These are phyloP conservation scores for Hypoxylon trugodes DNA, from an alignment of 495 filamentous ascomycete genomes.

Conservation along the genomic window DNA sequence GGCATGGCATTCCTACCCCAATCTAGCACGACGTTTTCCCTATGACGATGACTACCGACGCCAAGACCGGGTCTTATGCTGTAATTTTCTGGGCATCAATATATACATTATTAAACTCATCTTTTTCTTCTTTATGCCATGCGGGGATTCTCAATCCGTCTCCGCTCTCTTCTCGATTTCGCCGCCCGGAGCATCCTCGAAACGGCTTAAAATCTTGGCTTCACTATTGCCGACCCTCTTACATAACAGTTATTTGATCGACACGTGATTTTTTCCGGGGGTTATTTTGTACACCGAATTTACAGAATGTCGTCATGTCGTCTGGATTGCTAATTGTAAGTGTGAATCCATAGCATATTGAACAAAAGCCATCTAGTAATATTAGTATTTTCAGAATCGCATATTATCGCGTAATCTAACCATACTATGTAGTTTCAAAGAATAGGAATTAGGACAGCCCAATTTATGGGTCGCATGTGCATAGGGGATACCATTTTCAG, in stretches of 20 bases:
- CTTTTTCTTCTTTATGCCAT: slow-evolving; percentile 58
- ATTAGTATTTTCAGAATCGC: no score
- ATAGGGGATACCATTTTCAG: no score
- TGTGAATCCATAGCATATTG: no score
- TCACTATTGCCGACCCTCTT: slow-evolving; percentile 7
- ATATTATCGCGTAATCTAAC: no score
- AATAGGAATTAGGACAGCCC: no score
- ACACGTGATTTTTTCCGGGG: slow-evolving; percentile 46
- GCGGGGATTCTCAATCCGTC: slow-evolving; percentile 85
- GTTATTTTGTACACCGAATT: no score
- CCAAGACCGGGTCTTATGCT: slow-evolving; percentile 34
- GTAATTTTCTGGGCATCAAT: slow-evolving; percentile 37
- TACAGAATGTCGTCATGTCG: no score
- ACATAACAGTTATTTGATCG: slow-evolving; percentile 6
- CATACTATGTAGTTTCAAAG: no score
- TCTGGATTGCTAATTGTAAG: no score
- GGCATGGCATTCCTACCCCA: slow-evolving; percentile 41
- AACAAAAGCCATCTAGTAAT: no score
- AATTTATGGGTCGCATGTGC: no score
- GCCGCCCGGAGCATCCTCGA: slow-evolving; percentile 20
- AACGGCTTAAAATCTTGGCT: slow-evolving; percentile 17
- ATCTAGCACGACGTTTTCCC: slow-evolving; percentile 30
- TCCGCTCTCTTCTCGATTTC: slow-evolving; percentile 55
- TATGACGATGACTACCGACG: slow-evolving; percentile 33
- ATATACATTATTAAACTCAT: slow-evolving; percentile 35